Base-by-base conservation (phyloP, 1,139 yeast genomes). In the Candida smagusa region DNA sequence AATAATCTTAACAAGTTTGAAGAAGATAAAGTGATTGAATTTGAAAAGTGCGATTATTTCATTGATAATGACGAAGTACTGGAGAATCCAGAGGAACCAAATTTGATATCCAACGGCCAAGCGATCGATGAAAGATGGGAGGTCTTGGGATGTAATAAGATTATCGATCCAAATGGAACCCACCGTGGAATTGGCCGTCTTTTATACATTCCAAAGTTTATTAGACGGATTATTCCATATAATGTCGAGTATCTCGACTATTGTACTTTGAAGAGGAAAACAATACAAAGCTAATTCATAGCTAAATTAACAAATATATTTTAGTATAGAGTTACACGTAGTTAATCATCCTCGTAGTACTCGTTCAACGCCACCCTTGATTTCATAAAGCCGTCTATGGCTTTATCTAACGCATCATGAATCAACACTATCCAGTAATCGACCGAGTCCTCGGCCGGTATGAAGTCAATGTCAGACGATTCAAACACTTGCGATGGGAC, bases 1-100 rank as follows among this genome's bases (percentile, higher is more conserved):
- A 89, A 89, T 55, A 83, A 86, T 48, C 65, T 69, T 46, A 88
- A 89, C 52, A 41, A 61, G 32, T 86, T 75, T 50, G 83, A 81
- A 31, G 55, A 61, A 1, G 71, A 69, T n/a, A 79, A 80, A 43
- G 54, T 82, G 2, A 54, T 65, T 6, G 57, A 64, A 1, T 59
- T 75, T 26, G 58, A 54, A 0, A 47, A 61, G 11, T 84, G 94
- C 58, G 74, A 78, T 41, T 84, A 72, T 49, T 78, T 70, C 44
- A 59, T 84, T 35, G 92, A 84, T 53, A 72, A 80, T 36, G 54
- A 68, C 22, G 67, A 61, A 39, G 55, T 60, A 2, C 59, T 61
- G 4, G 59, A 62, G 33, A 65, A 62, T 11, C 16, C 36, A 9
- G 29, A 38, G 3, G 79, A 72, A 41, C 52, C 56, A 1, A 36